Conservation (phyloP, 208 protist genomes). For the Crithidia brevicula region DNA sequence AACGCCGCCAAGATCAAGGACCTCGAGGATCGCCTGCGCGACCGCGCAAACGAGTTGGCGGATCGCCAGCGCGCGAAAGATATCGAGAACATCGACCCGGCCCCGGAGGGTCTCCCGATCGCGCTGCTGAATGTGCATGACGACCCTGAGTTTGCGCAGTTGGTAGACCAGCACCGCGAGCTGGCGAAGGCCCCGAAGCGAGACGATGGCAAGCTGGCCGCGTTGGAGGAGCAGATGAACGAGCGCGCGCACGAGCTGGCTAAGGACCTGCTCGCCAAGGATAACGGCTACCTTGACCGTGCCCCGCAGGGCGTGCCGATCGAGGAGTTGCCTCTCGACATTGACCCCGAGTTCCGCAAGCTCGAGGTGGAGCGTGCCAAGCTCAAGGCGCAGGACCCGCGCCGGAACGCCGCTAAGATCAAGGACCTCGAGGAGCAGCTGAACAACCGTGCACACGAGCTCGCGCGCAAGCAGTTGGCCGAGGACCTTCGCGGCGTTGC, state of each 20-base stretch:
- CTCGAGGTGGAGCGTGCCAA: constrained; percentile 71
- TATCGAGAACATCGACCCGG: constrained; percentile 55
- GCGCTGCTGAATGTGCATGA: constrained; percentile 54
- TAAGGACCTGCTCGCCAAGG: constrained; percentile 42
- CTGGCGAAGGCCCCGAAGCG: constrained; percentile 46
- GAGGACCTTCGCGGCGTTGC: constrained; percentile 67
- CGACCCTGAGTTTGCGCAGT: constrained; percentile 54
- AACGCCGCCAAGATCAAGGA: constrained; percentile 73
- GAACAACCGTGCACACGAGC: constrained; percentile 67
- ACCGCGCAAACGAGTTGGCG: constrained; percentile 68
- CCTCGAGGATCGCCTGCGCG: constrained; percentile 63
- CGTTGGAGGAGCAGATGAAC: constrained; percentile 71
- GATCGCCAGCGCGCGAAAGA: constrained; percentile 64
- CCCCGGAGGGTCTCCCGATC: constrained; percentile 67
- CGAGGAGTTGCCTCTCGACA: constrained; percentile 60
- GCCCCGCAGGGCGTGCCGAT: constrained; percentile 68
- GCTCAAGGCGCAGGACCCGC: constrained; percentile 67
- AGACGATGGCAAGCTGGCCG: constrained; percentile 45
- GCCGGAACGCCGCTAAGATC: constrained; percentile 56
- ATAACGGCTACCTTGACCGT: constrained; percentile 64
- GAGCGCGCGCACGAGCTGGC: constrained; percentile 67
- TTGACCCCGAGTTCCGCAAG: constrained; percentile 62
- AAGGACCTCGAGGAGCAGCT: constrained; percentile 66
- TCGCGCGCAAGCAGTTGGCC: constrained; percentile 63
- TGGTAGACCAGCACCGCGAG: constrained; percentile 62